These are phyloP conservation scores for Byssochlamys sp. DNA, from an alignment of 2,329 filamentous ascomycete genomes.

Conservation along the genomic window DNA sequence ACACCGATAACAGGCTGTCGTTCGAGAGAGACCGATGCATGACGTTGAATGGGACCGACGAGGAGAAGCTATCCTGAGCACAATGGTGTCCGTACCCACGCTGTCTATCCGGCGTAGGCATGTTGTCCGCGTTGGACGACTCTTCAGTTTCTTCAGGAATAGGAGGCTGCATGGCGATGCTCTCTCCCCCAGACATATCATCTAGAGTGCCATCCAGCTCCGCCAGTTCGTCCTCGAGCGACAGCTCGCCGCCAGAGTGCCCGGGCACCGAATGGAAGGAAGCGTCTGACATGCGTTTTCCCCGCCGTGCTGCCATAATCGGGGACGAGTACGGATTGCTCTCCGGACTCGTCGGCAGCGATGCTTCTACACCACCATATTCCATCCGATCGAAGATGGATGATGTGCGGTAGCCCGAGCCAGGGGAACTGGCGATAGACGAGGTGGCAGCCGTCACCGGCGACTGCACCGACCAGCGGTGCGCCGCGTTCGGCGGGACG, in stretches of 20 bases:
- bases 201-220: constrained; percentile 14
- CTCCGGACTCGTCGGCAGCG: constrained; percentile 70
- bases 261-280: constrained; percentile 36
- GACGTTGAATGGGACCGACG: constrained; percentile 26
- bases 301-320: constrained; percentile 52
- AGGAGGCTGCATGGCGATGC: constrained; percentile 18
- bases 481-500: constrained; percentile 40
- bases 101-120: constrained; percentile 8
- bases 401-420: constrained; percentile 49
- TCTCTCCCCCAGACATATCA: constrained; percentile 8
- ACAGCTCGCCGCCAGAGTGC: constrained; percentile 4
- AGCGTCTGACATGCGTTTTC: constrained; percentile 48
- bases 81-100: constrained; percentile 7
- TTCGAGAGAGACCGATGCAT: constrained; percentile 65
- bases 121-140: constrained; percentile 10
- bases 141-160: constrained; percentile 34
- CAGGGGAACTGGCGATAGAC: constrained; percentile 72
- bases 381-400: constrained; percentile 69
- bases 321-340: constrained; percentile 59
- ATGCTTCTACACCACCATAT: constrained; percentile 53
- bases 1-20: constrained; percentile 79
- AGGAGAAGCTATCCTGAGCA: constrained; percentile 11
- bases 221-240: constrained; percentile 4
- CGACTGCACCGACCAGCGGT: constrained; percentile 29
- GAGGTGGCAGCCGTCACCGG: constrained; percentile 49